Base-by-base conservation (phyloP, 2,329 filamentous ascomycete species). In the Aureobasidium musti region DNA sequence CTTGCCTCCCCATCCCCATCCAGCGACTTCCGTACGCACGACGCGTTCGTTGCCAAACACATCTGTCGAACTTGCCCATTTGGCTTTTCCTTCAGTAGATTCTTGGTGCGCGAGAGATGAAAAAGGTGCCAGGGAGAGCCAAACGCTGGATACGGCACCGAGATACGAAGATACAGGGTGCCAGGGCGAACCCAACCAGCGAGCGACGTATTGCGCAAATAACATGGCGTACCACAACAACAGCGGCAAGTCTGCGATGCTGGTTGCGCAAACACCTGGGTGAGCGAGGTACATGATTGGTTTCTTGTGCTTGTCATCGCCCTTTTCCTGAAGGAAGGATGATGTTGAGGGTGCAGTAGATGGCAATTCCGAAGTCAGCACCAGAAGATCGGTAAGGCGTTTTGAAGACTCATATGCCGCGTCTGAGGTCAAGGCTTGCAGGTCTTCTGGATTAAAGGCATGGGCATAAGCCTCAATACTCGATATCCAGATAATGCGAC, bases 101-200 rank as follows among this genome's bases (percentile, higher is more conserved):
- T 85, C 81, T 43, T 82, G 75, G 2, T 80, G 81, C 60, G 91
- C 85, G 17, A 93, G 81, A 23, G 82, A 81, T 19, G 84, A 84
- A 67, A 89, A 84, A 8, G 86, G 80, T 23, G 89, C 84, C 14
- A 98, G 84, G 0, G 89, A 86, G 7, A 96, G 79, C 89, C 91
- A 97, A 28, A 90, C 88, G 5, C 91, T 85, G 0, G 92, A 87
- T 56, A 84, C 84, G 8, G 93, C 91, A 49, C 90, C 93, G 23
- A 85, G 84, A 79, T 97, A 96, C 0, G 88, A 83, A n/a, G 84
- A 84, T 57, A 91, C 83, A 0, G 86, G 83, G 76, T 98, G 94
- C 95, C 95, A 99, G 13, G 91, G 91, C 2, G 91, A 96, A 57
- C 95, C 95, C 30, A 92, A 75, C 81, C 85, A 87, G 70, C 94